These are phyloP conservation scores for Microcyclosporella mali DNA, from an alignment of 2,329 filamentous ascomycete species.

Conservation along the genomic window DNA sequence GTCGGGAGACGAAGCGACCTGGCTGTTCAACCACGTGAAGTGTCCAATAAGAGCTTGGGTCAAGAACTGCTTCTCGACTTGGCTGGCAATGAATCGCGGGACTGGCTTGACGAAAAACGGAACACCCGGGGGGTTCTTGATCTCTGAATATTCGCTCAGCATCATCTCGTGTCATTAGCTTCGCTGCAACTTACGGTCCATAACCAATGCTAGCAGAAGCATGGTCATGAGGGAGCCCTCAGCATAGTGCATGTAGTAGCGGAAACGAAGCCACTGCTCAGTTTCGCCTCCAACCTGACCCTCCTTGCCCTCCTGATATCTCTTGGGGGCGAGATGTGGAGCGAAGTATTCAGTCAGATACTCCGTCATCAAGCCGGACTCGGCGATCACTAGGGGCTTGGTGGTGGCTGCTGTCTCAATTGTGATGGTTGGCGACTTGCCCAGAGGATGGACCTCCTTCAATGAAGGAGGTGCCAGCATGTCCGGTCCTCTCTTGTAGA, in stretches of 20 bases:
- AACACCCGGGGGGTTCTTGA: conserved; percentile 44
- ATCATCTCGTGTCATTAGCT: background rate
- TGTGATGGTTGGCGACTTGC: conserved; percentile 75
- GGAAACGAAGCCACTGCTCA: conserved; percentile 55
- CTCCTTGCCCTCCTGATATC: conserved; percentile 50
- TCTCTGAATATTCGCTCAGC: conserved; percentile 17
- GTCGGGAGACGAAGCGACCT: conserved; percentile 42
- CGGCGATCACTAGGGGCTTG: conserved; percentile 62
- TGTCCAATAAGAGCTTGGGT: conserved; percentile 44
- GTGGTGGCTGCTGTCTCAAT: conserved; percentile 46
- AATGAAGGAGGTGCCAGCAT: conserved; percentile 70
- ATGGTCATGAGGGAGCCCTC: conserved; percentile 78
- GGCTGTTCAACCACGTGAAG: conserved; percentile 47
- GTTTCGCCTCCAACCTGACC: conserved; percentile 52
- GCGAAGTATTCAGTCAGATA: conserved; percentile 69
- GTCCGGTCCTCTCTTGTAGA: conserved; percentile 63
- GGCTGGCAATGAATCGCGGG: conserved; percentile 49
- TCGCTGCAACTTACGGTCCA: conserved; percentile 43
- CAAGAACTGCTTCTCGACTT: conserved; percentile 42
- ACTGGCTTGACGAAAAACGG: conserved; percentile 66
- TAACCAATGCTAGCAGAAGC: conserved; percentile 59
- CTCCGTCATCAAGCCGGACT: conserved; percentile 74
- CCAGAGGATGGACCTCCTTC: conserved; percentile 72
- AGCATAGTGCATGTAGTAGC: conserved; percentile 72
- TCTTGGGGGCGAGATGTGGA: conserved; percentile 45